Evolutionary conservation across 23 red algal genomes (phyloP).

Genomic region (Rhodosorus marinus): DNA sequence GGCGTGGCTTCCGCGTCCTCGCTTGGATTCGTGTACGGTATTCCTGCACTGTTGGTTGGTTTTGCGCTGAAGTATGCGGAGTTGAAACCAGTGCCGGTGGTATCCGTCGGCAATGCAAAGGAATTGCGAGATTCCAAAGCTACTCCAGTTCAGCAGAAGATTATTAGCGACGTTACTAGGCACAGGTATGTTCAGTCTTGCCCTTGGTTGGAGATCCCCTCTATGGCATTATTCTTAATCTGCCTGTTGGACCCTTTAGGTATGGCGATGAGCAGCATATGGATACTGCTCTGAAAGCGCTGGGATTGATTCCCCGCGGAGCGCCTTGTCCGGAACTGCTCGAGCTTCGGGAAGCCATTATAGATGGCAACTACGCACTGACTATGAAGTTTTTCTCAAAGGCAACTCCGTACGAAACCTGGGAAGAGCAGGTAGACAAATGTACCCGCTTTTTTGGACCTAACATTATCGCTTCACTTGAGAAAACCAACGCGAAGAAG

Average conservation of each 20-base stretch:
- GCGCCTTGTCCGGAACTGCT: slow-evolving; percentile 44
- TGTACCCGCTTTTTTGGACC: slow-evolving; percentile 83
- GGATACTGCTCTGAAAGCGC: slow-evolving; percentile 27
- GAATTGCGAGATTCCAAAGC: slow-evolving; percentile 19
- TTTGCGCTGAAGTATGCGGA: slow-evolving; percentile 94
- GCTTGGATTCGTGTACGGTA: slow-evolving; percentile 86
- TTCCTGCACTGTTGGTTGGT: slow-evolving; percentile 73
- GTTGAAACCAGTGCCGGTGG: slow-evolving; percentile 45
- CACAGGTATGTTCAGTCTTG: too few relatives aligned
- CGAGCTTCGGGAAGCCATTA: slow-evolving; percentile 18
- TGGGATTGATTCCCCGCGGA: slow-evolving; percentile 59
- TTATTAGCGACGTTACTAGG: slow-evolving; percentile 76
- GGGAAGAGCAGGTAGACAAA: slow-evolving; percentile 17
- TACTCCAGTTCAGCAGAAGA: slow-evolving; percentile 69
- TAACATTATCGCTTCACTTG: slow-evolving; percentile 28
- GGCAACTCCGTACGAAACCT: slow-evolving; percentile 45
- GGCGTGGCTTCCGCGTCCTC: slow-evolving; percentile 75
- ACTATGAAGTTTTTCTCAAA: slow-evolving; percentile 31
- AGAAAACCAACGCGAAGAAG: slow-evolving; percentile 12
- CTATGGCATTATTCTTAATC: too few relatives aligned
- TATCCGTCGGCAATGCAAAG: slow-evolving; percentile 2
- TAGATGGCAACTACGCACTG: slow-evolving; percentile 39
- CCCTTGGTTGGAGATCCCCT: too few relatives aligned
- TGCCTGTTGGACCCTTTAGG: too few relatives aligned
- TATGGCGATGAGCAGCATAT: slow-evolving; percentile 93